Conservation (phyloP, 768 basidiomycete species). For the Rhodosporidiobolus sp. region DNA sequence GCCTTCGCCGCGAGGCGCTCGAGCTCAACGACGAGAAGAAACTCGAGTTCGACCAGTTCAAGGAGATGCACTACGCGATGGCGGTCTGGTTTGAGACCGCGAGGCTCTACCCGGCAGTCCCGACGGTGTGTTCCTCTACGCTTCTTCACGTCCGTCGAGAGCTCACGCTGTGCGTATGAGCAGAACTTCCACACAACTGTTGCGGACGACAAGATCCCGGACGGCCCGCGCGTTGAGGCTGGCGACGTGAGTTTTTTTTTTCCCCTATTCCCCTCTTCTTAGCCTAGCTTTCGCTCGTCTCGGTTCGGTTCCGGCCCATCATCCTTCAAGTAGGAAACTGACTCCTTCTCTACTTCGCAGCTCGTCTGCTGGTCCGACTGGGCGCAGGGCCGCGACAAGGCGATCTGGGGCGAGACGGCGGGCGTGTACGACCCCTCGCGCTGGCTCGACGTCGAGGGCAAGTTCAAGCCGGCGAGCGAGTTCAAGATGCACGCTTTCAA, state of each 20-base stretch:
- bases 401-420: conserved; percentile 11
- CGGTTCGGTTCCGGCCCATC: no score
- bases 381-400: not conserved
- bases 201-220: conserved; percentile 23
- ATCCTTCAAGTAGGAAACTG: no score
- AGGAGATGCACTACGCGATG: not conserved
- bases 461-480: conserved; percentile 13
- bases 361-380: conserved; percentile 18
- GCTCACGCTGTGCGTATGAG: not conserved
- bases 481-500: conserved; percentile 12
- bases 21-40: not conserved
- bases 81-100: conserved; percentile 15
- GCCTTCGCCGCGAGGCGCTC: not conserved
- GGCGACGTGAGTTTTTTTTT: conserved; percentile 8
- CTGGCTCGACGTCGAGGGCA: conserved; percentile 14
- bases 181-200: conserved; percentile 6
- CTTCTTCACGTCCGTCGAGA: not conserved
- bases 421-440: conserved; percentile 10
- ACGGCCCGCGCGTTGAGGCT: conserved; percentile 14
- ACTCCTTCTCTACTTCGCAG: not conserved
- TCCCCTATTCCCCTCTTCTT: not conserved
- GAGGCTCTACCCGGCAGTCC: conserved; percentile 15
- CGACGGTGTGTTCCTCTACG: not conserved
- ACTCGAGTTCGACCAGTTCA: conserved; percentile 15
- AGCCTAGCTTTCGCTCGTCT: not conserved